Evolutionary conservation across 2,329 filamentous ascomycete species (phyloP).

Genomic region (Lizonia empirigonia): DNA sequence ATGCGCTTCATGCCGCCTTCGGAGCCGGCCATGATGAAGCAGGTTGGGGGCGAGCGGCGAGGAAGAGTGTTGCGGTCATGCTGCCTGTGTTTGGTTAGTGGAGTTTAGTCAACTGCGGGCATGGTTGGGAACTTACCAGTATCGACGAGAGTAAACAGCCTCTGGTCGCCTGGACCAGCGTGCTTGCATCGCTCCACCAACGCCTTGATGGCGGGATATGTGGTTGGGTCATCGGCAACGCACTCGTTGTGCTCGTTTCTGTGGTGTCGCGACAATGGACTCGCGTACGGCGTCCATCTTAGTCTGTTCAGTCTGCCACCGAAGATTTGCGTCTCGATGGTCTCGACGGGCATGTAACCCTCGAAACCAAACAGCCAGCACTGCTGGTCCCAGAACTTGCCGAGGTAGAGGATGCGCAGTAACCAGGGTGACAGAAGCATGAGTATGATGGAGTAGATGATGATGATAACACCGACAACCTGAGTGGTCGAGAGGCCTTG

Average conservation of each 20-base stretch:
- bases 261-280: constrained; percentile 43
- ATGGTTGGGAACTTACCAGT: constrained; percentile 40
- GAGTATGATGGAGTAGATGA: constrained; percentile 35
- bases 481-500: not conserved
- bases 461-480: constrained; percentile 19
- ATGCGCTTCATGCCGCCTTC: constrained; percentile 56
- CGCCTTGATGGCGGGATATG: constrained; percentile 24
- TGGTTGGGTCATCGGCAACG: constrained; percentile 41
- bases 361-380: constrained; percentile 54
- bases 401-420: constrained; percentile 46
- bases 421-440: constrained; percentile 44
- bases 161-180: constrained; percentile 35
- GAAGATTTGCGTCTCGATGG: constrained; percentile 50
- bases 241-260: constrained; percentile 38
- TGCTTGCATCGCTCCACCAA: constrained; percentile 31
- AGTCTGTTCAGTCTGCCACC: constrained; percentile 45
- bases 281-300: constrained; percentile 44
- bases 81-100: constrained; percentile 38
- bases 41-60: constrained; percentile 50
- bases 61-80: constrained; percentile 54
- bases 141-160: constrained; percentile 34
- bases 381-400: constrained; percentile 50
- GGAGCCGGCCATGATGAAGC: constrained; percentile 51
- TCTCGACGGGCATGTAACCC: constrained; percentile 48
- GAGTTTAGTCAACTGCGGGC: constrained; percentile 1